phyloP scores from a whole-genome alignment of 306 rosid genomes.

The Leucaena leucocephala region DNA sequence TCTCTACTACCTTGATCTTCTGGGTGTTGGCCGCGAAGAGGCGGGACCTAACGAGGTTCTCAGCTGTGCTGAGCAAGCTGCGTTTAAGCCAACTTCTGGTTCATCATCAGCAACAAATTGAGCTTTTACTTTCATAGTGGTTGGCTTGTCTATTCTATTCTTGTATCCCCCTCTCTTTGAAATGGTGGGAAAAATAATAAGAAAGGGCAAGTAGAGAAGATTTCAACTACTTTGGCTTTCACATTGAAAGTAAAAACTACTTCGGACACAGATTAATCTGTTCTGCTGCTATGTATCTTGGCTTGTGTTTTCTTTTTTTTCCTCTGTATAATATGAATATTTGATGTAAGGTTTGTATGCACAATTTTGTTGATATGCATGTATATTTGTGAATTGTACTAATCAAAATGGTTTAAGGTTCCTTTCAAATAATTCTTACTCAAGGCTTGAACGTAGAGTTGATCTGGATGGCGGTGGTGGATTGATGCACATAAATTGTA shows the following conservation, averaged over 20 bases:
- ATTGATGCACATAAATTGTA: not conserved
- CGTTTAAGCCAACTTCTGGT: conserved; percentile 62
- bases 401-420: not conserved
- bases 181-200: conserved; percentile 2
- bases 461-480: not conserved
- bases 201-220: conserved; percentile 10
- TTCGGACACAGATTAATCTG: conserved; percentile 1
- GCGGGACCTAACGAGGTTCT: conserved; percentile 80
- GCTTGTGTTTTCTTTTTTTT: not conserved
- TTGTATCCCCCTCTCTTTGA: conserved; percentile 2
- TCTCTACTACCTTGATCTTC: conserved; percentile 76
- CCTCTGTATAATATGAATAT: not conserved
- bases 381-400: conserved; percentile 12
- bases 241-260: conserved; percentile 9
- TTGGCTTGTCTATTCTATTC: conserved; percentile 35
- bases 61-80: conserved; percentile 73
- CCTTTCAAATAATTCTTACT: not conserved
- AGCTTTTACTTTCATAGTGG: conserved; percentile 30
- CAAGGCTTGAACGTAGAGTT: not conserved
- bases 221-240: conserved; percentile 19
- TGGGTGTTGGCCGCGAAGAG: conserved; percentile 77
- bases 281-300: not conserved
- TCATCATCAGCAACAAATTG: conserved; percentile 49
- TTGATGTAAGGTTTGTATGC: conserved; percentile 8
- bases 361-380: conserved; percentile 14